Evolutionary conservation across 768 basidiomycete species (phyloP), one percentile per base, ranked within the genome.

Genomic region (Rossbeevera mucosa): DNA sequence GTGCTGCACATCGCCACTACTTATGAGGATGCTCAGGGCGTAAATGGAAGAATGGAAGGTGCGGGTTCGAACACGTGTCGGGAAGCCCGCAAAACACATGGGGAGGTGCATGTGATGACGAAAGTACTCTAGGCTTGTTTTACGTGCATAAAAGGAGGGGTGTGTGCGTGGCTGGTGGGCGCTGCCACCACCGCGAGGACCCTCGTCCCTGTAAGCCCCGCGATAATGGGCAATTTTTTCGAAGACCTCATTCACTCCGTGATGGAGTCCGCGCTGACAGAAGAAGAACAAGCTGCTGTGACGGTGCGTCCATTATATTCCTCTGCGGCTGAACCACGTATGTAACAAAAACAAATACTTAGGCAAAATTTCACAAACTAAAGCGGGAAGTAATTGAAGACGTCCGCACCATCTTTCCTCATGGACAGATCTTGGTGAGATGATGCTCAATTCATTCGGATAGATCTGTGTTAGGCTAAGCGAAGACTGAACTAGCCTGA

Each of bases 351-450:
- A n/a, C n/a, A n/a, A n/a, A n/a, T n/a, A n/a, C n/a, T n/a, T n/a
- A 66, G 65, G 65, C 65, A 4, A 66, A 66, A 46, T 67, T 66
- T 52, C 60, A 64, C 44, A 67, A 64, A 24, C 52, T 66, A 13
- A 66, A 60, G 41, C 60, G 56, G 16, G 67, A 67, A 0, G 67
- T 64, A 29, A 67, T 66, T 4, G 52, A 69, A 1, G 65, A 66
- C 13, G 59, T 68, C 31, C 64, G 62, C 12, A 3, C 44, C 7
- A 46, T 67, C 4, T 66, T 66, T 13, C 65, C 67, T 12, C 65
- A 66, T 3, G 65, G 65, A 41, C 54, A 66, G 44, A 64, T 66
- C 52, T 44, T 66, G 47, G 65, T 69, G 36, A 56, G n/a, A n/a
- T n/a, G n/a, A n/a, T n/a, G n/a, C n/a, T n/a, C n/a, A n/a, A n/a